Conservation (phyloP, 495 filamentous ascomycete genomes). For the Penicillium ochrochloron region DNA sequence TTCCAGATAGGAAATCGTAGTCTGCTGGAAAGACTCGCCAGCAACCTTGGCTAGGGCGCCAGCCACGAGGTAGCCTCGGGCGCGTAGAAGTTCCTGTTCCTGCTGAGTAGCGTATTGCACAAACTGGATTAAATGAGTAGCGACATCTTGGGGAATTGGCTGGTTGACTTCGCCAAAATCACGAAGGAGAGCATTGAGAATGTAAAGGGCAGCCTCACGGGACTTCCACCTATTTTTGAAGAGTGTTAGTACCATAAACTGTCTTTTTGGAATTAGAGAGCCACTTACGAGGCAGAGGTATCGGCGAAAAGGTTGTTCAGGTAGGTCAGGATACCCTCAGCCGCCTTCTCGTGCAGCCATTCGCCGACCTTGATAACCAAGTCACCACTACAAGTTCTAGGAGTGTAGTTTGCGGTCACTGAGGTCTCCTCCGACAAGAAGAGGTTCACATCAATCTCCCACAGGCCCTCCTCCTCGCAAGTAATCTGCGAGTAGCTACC, state of each 20-base stretch:
- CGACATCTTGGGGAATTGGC: constrained; percentile 65
- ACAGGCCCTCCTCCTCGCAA: constrained; percentile 88
- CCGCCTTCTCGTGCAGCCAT: constrained; percentile 72
- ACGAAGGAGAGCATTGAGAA: constrained; percentile 77
- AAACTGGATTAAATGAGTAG: constrained; percentile 73
- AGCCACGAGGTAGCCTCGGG: constrained; percentile 82
- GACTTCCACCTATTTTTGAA: constrained; percentile 57
- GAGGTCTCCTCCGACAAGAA: constrained; percentile 95
- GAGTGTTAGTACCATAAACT: not conserved
- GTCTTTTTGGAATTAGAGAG: too few relatives aligned
- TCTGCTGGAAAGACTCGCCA: constrained; percentile 56
- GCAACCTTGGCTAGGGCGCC: constrained; percentile 69
- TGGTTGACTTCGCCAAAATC: constrained; percentile 80
- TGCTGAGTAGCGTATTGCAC: constrained; percentile 78
- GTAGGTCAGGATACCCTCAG: constrained; percentile 75
- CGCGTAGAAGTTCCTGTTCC: constrained; percentile 70
- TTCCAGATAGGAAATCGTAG: constrained; percentile 68
- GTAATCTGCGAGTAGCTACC: constrained; percentile 89
- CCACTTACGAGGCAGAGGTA: constrained; percentile 56
- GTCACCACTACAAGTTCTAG: constrained; percentile 88
- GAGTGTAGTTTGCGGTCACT: constrained; percentile 95
- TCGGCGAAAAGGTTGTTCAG: constrained; percentile 69
- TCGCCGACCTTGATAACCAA: constrained; percentile 91
- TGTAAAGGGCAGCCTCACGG: constrained; percentile 79
- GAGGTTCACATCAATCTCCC: constrained; percentile 94